Conservation (phyloP, 495 filamentous ascomycete species). For the Bryoglossum gracile region DNA sequence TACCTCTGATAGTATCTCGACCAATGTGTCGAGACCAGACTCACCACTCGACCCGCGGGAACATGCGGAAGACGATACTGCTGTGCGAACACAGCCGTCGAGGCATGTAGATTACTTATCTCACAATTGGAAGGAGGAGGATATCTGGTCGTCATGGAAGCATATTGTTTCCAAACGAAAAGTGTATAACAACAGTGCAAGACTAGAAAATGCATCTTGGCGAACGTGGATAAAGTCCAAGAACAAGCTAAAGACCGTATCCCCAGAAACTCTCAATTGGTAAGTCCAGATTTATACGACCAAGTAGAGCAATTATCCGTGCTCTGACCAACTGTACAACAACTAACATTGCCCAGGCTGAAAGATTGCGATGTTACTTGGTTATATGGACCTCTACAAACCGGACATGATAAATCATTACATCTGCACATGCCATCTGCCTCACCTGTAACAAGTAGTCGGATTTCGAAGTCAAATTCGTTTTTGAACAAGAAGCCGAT, state of each 20-base stretch:
- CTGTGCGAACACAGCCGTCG: slow-evolving; percentile 69
- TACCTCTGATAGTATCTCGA: slow-evolving; percentile 36
- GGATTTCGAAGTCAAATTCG: slow-evolving; percentile 75
- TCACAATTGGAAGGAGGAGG: slow-evolving; percentile 91
- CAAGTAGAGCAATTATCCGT: neutral
- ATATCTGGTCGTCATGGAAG: slow-evolving; percentile 96
- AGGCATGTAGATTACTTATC: slow-evolving; percentile 95
- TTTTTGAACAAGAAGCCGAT: slow-evolving; percentile 84
- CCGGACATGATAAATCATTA: slow-evolving; percentile 37
- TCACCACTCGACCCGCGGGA: slow-evolving; percentile 37
- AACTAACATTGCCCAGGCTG: slow-evolving; percentile 51
- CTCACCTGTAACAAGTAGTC: slow-evolving; percentile 46
- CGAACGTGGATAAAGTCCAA: slow-evolving; percentile 94
- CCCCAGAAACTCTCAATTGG: slow-evolving; percentile 26
- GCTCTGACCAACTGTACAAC: slow-evolving; percentile 35
- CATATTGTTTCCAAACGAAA: slow-evolving; percentile 74
- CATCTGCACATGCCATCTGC: slow-evolving; percentile 35
- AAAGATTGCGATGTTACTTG: slow-evolving; percentile 98
- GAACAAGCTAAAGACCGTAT: slow-evolving; percentile 70
- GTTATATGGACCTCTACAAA: slow-evolving; percentile 91
- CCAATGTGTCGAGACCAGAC: slow-evolving; percentile 39
- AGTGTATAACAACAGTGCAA: slow-evolving; percentile 69
- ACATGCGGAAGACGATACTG: slow-evolving; percentile 74
- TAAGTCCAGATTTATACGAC: slow-evolving; percentile 6
- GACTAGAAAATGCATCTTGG: slow-evolving; percentile 96